Percentiles rank a stretch among this genome's conserved stretches.
phyloP scores from a whole-genome alignment of 2,329 filamentous ascomycete species.

The Cercospora sp. region DNA sequence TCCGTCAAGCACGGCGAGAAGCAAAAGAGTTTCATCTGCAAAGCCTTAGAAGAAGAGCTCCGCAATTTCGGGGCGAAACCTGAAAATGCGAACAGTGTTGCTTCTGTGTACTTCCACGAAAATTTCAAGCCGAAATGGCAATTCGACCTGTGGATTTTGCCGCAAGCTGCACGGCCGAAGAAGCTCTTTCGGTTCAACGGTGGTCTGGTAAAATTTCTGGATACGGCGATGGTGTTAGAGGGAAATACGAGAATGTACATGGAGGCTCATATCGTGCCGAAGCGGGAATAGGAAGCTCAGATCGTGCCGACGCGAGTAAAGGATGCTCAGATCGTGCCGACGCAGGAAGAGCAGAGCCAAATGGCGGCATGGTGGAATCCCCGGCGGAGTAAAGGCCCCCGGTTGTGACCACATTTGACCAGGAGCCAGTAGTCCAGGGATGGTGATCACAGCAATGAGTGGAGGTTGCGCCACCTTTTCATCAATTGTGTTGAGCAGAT shows the following conservation, averaged over 20 bases:
- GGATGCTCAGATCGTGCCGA: not conserved
- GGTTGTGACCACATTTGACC: no score
- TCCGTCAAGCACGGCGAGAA: not conserved
- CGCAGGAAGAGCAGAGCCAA: not conserved
- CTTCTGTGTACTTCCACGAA: not conserved
- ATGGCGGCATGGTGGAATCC: not conserved
- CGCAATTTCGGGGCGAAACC: not conserved
- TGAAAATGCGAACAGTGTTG: not conserved
- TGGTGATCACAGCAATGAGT: no score
- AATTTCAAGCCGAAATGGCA: not conserved
- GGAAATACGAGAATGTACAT: conserved; percentile 11
- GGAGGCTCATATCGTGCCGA: conserved; percentile 14
- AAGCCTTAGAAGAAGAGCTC: not conserved
- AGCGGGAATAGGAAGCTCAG: not conserved
- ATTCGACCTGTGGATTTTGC: not conserved
- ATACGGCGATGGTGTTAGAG: not conserved
- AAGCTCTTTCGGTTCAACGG: not conserved
- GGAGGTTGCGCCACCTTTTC: no score
- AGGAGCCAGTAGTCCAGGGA: no score
- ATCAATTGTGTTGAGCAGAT: not conserved
- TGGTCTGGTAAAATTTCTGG: conserved; percentile 1
- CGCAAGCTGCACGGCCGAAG: conserved; percentile 1
- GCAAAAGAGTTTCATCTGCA: conserved; percentile 4
- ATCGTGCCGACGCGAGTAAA: not conserved
- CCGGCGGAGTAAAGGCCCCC: no score